Percentiles rank a stretch among this genome's conserved stretches.
These are phyloP conservation scores for Cupressus sempervirens DNA, from an alignment of 75 land plant species.

Conservation along the genomic window DNA sequence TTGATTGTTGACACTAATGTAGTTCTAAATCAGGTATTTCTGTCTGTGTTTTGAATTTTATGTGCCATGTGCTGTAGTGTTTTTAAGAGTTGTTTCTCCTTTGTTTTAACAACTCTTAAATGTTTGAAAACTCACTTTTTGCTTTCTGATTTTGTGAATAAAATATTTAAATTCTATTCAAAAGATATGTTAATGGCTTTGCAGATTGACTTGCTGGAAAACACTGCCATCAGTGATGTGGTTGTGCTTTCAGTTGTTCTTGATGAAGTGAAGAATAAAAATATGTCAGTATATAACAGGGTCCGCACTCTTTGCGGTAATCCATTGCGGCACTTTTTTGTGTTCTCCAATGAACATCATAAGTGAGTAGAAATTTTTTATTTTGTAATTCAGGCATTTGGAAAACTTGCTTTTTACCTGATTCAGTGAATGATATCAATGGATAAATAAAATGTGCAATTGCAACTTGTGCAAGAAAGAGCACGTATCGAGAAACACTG, in stretches of 20 bases:
- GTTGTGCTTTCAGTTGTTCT: constrained; percentile 84
- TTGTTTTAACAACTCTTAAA: neutral
- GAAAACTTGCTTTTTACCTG: neutral
- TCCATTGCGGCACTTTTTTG: constrained; percentile 63
- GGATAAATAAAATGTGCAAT: neutral
- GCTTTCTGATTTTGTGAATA: neutral
- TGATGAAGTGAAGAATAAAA: constrained; percentile 92
- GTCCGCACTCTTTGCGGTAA: constrained; percentile 65
- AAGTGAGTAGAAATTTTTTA: constrained; percentile 37
- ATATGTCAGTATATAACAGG: constrained; percentile 79
- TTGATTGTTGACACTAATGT: constrained; percentile 92
- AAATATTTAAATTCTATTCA: neutral
- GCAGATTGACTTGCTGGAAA: constrained; percentile 96
- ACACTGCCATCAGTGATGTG: constrained; percentile 69
- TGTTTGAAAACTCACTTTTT: neutral
- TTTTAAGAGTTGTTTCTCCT: neutral
- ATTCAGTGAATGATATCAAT: neutral
- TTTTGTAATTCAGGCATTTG: neutral
- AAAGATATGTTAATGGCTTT: neutral
- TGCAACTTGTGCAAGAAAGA: neutral
- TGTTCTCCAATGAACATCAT: constrained; percentile 90
- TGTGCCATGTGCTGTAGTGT: neutral
- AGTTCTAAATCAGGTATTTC: constrained; percentile 72
- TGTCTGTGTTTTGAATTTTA: neutral
- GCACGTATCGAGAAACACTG: neutral